phyloP scores from a whole-genome alignment of 495 filamentous ascomycete species.

The Tuber microsphaerosporum region DNA sequence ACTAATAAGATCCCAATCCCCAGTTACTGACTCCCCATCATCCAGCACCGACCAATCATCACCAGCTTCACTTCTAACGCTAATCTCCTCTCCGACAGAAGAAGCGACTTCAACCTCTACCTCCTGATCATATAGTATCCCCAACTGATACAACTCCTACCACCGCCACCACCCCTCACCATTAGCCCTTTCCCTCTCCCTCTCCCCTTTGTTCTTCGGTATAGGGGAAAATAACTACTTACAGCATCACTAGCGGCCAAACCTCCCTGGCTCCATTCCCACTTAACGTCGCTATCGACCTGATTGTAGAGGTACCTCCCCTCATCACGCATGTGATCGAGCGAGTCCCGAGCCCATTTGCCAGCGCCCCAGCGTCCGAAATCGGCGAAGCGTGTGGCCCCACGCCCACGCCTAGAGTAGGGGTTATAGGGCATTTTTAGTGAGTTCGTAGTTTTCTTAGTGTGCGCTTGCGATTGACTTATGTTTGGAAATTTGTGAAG shows the following conservation, averaged over 20 bases:
- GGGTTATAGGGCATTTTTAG: background rate
- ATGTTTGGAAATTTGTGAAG: background rate
- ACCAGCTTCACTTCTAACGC: background rate
- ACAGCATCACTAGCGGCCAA: background rate
- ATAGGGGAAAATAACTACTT: background rate
- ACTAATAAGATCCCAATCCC: background rate
- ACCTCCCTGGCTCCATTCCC: conserved; percentile 1
- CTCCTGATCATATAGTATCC: background rate
- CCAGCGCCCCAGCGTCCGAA: background rate
- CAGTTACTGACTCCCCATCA: background rate
- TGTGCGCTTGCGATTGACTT: background rate
- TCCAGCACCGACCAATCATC: background rate
- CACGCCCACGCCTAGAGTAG: background rate
- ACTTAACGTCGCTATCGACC: background rate
- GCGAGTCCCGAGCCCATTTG: background rate
- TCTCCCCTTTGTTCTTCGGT: background rate
- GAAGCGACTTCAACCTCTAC: background rate
- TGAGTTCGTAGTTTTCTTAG: background rate
- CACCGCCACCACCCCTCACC: background rate
- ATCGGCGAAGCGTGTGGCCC: background rate
- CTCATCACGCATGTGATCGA: background rate
- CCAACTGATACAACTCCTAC: background rate
- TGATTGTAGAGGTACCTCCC: background rate
- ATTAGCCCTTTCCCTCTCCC: background rate
- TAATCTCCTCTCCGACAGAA: background rate